A percentile compares a stretch with the other conserved stretches of the same genome.
These are phyloP conservation scores for Cetraspora pellucida DNA, from an alignment of 192 early-diverging fungal genomes.

Conservation along the genomic window DNA sequence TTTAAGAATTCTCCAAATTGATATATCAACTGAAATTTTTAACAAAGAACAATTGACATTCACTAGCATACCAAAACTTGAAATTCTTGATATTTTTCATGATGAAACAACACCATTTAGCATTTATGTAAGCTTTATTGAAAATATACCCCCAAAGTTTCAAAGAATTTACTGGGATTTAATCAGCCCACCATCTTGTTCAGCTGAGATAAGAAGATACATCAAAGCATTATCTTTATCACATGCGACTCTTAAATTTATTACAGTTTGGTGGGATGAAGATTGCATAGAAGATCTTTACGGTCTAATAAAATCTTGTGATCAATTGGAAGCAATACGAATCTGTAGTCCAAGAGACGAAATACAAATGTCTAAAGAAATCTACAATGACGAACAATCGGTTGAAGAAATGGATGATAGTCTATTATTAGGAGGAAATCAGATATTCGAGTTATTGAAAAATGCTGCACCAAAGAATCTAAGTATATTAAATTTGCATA, in stretches of 20 bases:
- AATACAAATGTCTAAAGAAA: not conserved
- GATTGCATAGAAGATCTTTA: not conserved
- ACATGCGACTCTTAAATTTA: not conserved
- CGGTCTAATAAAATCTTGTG: not conserved
- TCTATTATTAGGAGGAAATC: not conserved
- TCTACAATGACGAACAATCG: not conserved
- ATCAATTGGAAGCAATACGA: conserved; percentile 20
- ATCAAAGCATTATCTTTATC: not conserved
- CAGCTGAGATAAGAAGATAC: not conserved
- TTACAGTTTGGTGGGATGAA: conserved; percentile 6
- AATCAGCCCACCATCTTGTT: not conserved
- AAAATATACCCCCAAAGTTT: not conserved
- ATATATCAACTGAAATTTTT: not conserved
- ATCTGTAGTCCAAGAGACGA: not conserved
- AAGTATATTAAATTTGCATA: conserved; percentile 11
- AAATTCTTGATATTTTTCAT: conserved; percentile 18
- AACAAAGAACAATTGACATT: conserved; percentile 2
- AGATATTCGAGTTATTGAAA: conserved; percentile 16
- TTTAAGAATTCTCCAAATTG: conserved; percentile 20
- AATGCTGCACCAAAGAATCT: not conserved
- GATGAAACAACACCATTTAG: conserved; percentile 15
- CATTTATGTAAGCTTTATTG: conserved; percentile 14
- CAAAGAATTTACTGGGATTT: conserved; percentile 11
- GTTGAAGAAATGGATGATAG: not conserved
- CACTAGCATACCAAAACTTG: conserved; percentile 1